Evolutionary conservation across 225 moss, liverwort and hornwort genomes (phyloP), one percentile per base, ranked within the genome.

Genomic region (Polytrichum commune): DNA sequence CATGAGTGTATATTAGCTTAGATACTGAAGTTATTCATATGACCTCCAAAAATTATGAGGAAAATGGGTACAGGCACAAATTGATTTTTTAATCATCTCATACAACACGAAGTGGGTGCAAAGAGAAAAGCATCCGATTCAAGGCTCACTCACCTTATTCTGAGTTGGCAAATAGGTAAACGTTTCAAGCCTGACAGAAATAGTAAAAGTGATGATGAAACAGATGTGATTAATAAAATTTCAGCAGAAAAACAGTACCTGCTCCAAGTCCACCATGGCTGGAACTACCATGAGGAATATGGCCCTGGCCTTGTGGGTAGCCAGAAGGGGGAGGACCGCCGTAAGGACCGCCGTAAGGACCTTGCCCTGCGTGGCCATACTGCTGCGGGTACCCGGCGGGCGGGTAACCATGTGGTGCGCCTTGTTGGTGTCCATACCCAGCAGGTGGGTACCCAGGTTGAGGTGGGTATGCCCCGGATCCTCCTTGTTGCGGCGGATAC

Each of bases 381-480:
- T 67, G 53, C 20, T 67, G 22, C 13, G 67, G 46, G 65, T 65
- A 65, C 2, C 22, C 60, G 1, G 60, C 60, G 2, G 60, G 60
- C 5, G 60, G 22, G 9, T 60, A 60, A 4, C 65, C 65, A 0
- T 32, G 29, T n/a, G 28, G 65, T 8, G 6, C 46, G 4, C 46
- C 46, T 46, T 46, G 13, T 0, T 46, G 13, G 13, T 46, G 46
- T 46, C 46, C 46, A 16, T 46, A 46, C 26, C 65, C 32, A 18
- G 65, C 13, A 23, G 67, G 67, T 19, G 67, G 24, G 23, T 67
- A 67, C n/a, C 66, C 66, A 38, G 23, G 8, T 64, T 29, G 27
- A 38, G 67, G 53, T 19, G 67, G 35, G 38, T 66, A 66, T 16
- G 18, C 22, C 5, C 18, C 30, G 46, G 10, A 3, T 3, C 46